Conservation (phyloP, 768 basidiomycete genomes). For the Leccinellum rugosiceps region DNA sequence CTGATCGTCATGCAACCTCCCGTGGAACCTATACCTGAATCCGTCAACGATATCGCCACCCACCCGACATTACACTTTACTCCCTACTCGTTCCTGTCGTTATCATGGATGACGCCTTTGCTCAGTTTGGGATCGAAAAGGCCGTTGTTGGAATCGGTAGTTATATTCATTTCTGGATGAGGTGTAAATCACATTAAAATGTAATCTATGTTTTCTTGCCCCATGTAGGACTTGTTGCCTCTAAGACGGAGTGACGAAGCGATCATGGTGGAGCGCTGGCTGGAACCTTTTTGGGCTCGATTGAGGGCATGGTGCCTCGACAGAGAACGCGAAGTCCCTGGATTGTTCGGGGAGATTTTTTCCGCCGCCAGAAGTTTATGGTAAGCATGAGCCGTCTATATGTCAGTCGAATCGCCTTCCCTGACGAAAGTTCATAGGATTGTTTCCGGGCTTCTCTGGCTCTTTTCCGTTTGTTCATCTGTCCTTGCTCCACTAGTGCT, state of each 20-base stretch:
- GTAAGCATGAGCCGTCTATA: constrained; percentile 1
- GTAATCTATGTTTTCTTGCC: constrained; percentile 5
- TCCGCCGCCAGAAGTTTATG: constrained; percentile 15
- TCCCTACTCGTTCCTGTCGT: constrained; percentile 17
- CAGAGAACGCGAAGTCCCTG: constrained; percentile 10
- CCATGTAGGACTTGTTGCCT: constrained; percentile 24
- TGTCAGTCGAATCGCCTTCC: background rate
- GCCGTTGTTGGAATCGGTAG: constrained; percentile 31
- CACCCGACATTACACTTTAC: constrained; percentile 18
- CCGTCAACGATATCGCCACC: constrained; percentile 17
- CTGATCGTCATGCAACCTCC: constrained; percentile 26
- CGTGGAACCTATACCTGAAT: constrained; percentile 10
- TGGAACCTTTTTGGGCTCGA: constrained; percentile 24
- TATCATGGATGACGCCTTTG: constrained; percentile 27
- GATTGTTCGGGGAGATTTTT: constrained; percentile 17
- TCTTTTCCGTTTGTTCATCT: constrained; percentile 20
- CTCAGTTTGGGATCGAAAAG: constrained; percentile 25
- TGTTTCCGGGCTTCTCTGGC: constrained; percentile 28
- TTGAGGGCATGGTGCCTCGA: constrained; percentile 19
- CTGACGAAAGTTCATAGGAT: constrained; percentile 13
- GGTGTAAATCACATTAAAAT: constrained; percentile 19
- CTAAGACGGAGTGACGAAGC: constrained; percentile 26
- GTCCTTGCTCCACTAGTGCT: constrained; percentile 25
- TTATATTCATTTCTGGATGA: constrained; percentile 26
- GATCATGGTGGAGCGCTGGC: constrained; percentile 22